These are phyloP conservation scores for Neurospora tetrasperma DNA, from an alignment of 495 filamentous ascomycete species.

Conservation along the genomic window DNA sequence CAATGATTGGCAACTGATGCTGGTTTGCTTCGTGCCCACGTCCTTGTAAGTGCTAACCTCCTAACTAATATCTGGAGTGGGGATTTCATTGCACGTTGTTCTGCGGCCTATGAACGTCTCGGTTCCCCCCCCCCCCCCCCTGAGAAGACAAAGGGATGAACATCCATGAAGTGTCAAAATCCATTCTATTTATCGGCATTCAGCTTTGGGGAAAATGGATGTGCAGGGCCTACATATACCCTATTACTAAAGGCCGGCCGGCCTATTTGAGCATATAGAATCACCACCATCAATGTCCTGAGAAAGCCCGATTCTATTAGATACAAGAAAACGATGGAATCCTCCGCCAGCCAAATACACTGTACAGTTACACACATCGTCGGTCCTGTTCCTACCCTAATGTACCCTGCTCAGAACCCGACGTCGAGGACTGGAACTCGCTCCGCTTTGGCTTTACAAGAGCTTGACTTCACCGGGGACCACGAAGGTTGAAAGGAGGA, in stretches of 20 bases:
- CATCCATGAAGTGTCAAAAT: not conserved
- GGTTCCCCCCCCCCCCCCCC: not conserved
- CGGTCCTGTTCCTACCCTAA: not conserved
- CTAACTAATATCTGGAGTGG: not conserved
- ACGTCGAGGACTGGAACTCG: not conserved
- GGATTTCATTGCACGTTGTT: not conserved
- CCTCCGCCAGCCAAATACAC: not conserved
- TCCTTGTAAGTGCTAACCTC: not conserved
- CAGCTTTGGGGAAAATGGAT: not conserved
- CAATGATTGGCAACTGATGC: not conserved
- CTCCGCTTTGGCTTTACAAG: not conserved
- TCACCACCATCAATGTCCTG: not conserved
- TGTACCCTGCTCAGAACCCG: not conserved
- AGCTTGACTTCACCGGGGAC: not conserved
- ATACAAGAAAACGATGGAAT: not conserved
- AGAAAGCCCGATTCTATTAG: constrained; percentile 1
- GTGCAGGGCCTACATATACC: not conserved
- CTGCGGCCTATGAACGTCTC: not conserved
- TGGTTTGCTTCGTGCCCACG: not conserved
- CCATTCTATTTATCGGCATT: not conserved
- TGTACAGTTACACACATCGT: not conserved
- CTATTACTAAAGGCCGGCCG: not conserved
- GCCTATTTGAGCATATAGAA: not conserved
- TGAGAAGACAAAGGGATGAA: not conserved
- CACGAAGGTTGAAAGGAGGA: not conserved